Conservation (phyloP, 1,284 basidiomycete genomes). For the Ganoderma sinense region DNA sequence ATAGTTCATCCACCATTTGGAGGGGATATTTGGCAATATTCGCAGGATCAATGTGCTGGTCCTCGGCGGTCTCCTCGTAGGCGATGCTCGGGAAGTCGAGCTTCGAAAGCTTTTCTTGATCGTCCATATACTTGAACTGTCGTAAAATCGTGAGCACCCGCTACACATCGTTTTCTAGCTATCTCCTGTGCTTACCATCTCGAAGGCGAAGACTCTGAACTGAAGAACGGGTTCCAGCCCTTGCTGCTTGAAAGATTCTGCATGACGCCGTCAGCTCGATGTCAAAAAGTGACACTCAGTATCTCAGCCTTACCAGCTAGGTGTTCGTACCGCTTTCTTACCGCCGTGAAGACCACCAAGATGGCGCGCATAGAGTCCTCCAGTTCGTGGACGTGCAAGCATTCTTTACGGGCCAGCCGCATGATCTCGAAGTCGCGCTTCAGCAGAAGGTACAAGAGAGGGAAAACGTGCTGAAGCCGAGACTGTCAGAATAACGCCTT, state of each 20-base stretch:
- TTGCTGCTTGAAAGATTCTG: slow-evolving; percentile 35
- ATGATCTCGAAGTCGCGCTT: slow-evolving; percentile 35
- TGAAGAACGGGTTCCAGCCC: slow-evolving; percentile 27
- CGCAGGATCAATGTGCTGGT: not conserved
- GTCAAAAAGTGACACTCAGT: not conserved
- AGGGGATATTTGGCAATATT: slow-evolving; percentile 3
- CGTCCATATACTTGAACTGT: not conserved
- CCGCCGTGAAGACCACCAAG: slow-evolving; percentile 10
- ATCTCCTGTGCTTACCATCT: slow-evolving; percentile 23
- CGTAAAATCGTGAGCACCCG: not conserved
- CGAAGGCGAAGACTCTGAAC: slow-evolving; percentile 30
- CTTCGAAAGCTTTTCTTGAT: not conserved
- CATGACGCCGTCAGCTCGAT: not conserved
- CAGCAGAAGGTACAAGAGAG: slow-evolving; percentile 36
- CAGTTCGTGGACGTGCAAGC: slow-evolving; percentile 29
- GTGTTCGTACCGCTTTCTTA: not conserved
- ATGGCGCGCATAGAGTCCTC: slow-evolving; percentile 20
- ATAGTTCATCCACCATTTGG: not conserved
- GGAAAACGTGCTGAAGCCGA: slow-evolving; percentile 32
- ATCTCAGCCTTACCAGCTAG: not conserved
- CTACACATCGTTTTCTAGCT: not conserved
- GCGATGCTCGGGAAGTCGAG: not conserved
- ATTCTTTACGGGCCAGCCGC: slow-evolving; percentile 23
- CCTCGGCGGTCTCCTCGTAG: slow-evolving; percentile 1
- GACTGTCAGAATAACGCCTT: not conserved